Evolutionary conservation across 768 basidiomycete genomes (phyloP).

Genomic region (Crassisporium funariophilum): DNA sequence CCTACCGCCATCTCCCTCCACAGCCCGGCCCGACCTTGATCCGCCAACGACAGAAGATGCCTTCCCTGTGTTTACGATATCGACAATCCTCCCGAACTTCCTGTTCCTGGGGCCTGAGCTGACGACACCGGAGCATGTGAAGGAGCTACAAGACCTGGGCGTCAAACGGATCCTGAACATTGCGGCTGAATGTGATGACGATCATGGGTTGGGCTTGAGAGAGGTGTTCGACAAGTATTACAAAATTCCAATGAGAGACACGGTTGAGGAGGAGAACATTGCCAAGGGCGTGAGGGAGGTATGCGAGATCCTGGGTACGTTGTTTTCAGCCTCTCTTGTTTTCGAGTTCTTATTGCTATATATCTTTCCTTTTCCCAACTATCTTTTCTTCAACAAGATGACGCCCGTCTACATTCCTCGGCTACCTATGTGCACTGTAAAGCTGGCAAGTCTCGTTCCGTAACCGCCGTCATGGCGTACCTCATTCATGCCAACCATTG

Average conservation of each 20-base stretch:
- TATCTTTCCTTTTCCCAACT: not conserved
- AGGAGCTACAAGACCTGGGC: constrained; percentile 71
- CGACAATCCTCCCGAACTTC: constrained; percentile 89
- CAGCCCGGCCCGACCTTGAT: constrained; percentile 64
- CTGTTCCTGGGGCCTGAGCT: constrained; percentile 91
- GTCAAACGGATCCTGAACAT: constrained; percentile 90
- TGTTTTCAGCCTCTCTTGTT: not conserved
- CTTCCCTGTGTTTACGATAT: constrained; percentile 74
- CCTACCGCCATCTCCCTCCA: constrained; percentile 58
- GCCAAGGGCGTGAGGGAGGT: constrained; percentile 79
- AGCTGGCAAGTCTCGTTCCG: constrained; percentile 93
- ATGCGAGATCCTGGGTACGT: constrained; percentile 84
- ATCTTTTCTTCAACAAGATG: constrained; percentile 53
- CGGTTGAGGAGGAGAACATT: constrained; percentile 92
- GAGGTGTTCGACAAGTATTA: constrained; percentile 81
- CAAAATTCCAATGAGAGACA: constrained; percentile 92
- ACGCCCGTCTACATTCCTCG: constrained; percentile 85
- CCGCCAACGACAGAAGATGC: constrained; percentile 62
- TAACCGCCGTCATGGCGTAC: constrained; percentile 96
- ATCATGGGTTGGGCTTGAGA: constrained; percentile 68
- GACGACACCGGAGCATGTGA: constrained; percentile 71
- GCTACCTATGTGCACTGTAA: constrained; percentile 96
- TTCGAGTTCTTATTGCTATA: not conserved
- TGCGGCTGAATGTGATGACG: constrained; percentile 87
- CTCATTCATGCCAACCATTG: constrained; percentile 97